phyloP scores from a whole-genome alignment of 108 stramenopile genomes.

The Cyclotella sp. region DNA sequence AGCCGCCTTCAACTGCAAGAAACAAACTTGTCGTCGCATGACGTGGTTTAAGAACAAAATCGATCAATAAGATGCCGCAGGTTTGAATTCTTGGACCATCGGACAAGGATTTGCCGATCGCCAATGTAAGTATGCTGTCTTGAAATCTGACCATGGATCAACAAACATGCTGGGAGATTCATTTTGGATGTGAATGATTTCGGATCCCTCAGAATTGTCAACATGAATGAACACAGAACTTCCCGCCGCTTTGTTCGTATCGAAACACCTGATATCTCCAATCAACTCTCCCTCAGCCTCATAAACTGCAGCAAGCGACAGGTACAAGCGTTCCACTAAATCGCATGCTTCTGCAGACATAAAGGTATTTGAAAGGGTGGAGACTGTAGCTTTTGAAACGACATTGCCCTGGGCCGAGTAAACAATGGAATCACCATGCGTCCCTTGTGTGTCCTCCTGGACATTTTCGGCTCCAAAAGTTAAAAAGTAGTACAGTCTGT shows the following conservation, averaged over 20 bases:
- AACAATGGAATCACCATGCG: constrained; percentile 13
- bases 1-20: too few relatives aligned
- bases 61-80: neutral
- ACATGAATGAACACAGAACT: constrained; percentile 32
- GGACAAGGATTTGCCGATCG: constrained; percentile 17
- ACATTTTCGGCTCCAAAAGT: neutral
- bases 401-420: constrained; percentile 34
- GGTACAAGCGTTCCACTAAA: constrained; percentile 21
- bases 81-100: neutral
- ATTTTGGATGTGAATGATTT: constrained; percentile 21
- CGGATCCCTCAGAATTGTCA: constrained; percentile 12
- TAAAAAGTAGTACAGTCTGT: neutral
- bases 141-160: constrained; percentile 26
- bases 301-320: constrained; percentile 14
- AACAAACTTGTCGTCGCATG: too few relatives aligned
- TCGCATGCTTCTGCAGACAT: constrained; percentile 13
- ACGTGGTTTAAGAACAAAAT: too few relatives aligned
- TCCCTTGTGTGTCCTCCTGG: constrained; percentile 21
- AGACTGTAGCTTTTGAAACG: constrained; percentile 21
- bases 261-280: constrained; percentile 27
- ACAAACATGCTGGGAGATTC: neutral
- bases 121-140: constrained; percentile 6
- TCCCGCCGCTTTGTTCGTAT: constrained; percentile 12
- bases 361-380: constrained; percentile 1
- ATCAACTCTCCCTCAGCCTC: constrained; percentile 14